Percentiles rank a stretch among this genome's conserved stretches.
phyloP scores from a whole-genome alignment of 2,329 filamentous ascomycete species.

The Ambrosiella xylebori region DNA sequence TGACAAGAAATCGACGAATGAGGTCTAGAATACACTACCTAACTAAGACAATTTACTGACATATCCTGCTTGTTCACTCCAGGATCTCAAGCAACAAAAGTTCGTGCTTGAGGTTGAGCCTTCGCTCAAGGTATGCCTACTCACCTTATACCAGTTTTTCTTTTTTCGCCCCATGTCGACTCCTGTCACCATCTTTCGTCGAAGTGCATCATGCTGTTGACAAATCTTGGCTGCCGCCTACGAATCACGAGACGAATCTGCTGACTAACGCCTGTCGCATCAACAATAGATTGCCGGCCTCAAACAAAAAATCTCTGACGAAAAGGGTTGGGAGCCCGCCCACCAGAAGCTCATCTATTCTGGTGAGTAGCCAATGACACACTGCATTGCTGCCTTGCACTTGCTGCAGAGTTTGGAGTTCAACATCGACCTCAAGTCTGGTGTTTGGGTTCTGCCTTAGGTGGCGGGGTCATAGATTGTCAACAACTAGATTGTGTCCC shows the following conservation, averaged over 20 bases:
- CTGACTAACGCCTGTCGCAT: neutral
- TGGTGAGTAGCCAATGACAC: constrained; percentile 36
- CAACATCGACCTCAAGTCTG: neutral
- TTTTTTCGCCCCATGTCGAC: neutral
- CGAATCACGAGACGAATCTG: neutral
- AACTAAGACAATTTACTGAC: neutral
- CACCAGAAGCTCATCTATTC: constrained; percentile 96
- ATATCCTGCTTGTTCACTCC: neutral
- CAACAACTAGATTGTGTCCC: neutral
- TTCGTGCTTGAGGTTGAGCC: constrained; percentile 93
- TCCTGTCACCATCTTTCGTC: neutral
- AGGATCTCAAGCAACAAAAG: constrained; percentile 98
- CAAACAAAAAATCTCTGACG: constrained; percentile 79
- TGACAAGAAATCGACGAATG: neutral
- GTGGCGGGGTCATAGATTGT: neutral
- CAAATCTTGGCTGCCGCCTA: constrained; percentile 12
- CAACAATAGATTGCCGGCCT: constrained; percentile 57
- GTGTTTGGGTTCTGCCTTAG: neutral
- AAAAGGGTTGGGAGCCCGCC: constrained; percentile 87
- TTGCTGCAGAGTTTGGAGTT: neutral
- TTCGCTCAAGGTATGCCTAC: constrained; percentile 61
- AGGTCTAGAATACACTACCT: too few species aligned
- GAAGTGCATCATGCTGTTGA: neutral
- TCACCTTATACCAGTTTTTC: neutral
- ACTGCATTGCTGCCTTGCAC: neutral